Conservation (phyloP, 768 basidiomycete genomes). For the Phanerodontia chrysosporium region DNA sequence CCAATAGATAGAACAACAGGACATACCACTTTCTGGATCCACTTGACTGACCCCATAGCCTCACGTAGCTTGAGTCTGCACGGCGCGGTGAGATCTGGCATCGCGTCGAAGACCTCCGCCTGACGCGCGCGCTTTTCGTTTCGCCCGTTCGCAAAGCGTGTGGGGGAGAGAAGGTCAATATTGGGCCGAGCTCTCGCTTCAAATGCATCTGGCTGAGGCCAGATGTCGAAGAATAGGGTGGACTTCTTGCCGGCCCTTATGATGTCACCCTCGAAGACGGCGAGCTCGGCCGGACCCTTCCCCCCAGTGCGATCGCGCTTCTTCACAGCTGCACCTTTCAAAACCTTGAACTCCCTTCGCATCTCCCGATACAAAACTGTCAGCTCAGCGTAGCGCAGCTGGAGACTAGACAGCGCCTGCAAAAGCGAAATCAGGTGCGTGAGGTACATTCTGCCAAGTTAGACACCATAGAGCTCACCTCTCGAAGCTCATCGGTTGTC, state of each 20-base stretch:
- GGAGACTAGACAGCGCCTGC: no score
- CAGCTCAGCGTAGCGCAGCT: no score
- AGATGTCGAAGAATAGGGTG: not conserved
- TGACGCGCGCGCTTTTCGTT: not conserved
- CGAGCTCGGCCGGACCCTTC: not conserved
- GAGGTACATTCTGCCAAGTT: no score
- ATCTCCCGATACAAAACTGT: no score
- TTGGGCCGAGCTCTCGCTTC: not conserved
- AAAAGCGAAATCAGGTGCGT: no score
- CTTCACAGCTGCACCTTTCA: not conserved
- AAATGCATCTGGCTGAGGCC: not conserved
- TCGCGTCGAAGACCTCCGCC: not conserved
- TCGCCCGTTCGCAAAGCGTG: not conserved
- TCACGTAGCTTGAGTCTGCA: not conserved
- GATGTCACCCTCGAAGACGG: not conserved
- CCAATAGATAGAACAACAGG: not conserved
- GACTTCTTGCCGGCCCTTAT: not conserved
- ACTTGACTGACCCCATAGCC: not conserved
- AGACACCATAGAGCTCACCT: no score
- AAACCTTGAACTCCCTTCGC: no score
- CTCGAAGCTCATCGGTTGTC: no score
- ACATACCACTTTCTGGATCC: not conserved
- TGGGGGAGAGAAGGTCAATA: not conserved
- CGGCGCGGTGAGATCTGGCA: not conserved
- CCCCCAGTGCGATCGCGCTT: not conserved